Percentiles rank a stretch among this genome's conserved stretches.
These are phyloP conservation scores for Coniochaeta ligniaria DNA, from an alignment of 2,329 filamentous ascomycete genomes.

Conservation along the genomic window DNA sequence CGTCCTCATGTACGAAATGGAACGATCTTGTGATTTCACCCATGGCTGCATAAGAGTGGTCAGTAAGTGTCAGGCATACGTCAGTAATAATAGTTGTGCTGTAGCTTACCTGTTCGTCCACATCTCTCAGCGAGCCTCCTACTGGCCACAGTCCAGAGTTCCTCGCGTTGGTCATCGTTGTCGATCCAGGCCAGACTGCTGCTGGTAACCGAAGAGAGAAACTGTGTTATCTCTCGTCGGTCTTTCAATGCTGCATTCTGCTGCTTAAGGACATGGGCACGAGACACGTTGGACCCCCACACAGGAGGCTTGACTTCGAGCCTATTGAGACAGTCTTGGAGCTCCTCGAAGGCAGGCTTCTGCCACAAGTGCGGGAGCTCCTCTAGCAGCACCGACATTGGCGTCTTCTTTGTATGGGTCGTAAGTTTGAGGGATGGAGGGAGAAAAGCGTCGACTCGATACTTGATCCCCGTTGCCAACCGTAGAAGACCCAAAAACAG, in stretches of 20 bases:
- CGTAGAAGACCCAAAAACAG: too few relatives aligned
- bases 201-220: conserved; percentile 62
- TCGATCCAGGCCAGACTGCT: conserved; percentile 62
- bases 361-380: conserved; percentile 81
- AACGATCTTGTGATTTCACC: conserved; percentile 48
- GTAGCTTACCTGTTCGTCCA: conserved; percentile 58
- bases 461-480: too few relatives aligned
- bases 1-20: conserved; percentile 33
- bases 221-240: conserved; percentile 50
- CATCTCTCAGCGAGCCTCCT: conserved; percentile 77
- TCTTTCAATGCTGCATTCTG: conserved; percentile 34
- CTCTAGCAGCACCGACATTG: conserved; percentile 15
- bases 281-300: conserved; percentile 48
- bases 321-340: conserved; percentile 59
- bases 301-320: conserved; percentile 61
- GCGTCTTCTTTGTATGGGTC: not conserved
- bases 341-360: conserved; percentile 57
- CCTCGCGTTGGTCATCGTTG: conserved; percentile 58
- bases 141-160: conserved; percentile 73
- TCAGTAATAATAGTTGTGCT: not conserved
- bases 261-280: conserved; percentile 32
- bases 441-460: too few relatives aligned
- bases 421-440: not conserved
- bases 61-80: not conserved
- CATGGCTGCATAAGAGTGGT: conserved; percentile 31